Evolutionary conservation across 768 basidiomycete genomes (phyloP), one percentile per base, ranked within the genome.

Genomic region (Trametes cingulata): DNA sequence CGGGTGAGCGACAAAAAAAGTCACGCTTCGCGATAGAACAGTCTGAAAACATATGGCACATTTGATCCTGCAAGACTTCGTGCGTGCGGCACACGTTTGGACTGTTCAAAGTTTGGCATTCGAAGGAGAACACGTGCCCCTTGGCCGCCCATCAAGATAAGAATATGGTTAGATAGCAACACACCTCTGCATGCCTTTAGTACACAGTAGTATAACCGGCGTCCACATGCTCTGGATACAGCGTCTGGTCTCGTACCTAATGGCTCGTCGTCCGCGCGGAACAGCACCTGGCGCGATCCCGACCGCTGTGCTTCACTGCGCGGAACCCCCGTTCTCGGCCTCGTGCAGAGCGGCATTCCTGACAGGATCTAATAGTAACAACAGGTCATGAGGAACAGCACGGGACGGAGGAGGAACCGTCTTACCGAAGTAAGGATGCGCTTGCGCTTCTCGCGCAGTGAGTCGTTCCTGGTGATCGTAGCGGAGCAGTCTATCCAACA

Each of bases 381-480:
- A 45, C n/a, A 55, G 67, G 61, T 68, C 14, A 63, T 65, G 47
- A 68, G 46, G 56, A 62, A 24, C 54, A 65, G 49, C 14, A 55
- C 19, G 52, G 36, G n/a, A 37, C 37, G 48, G 20, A 9, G 6
- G n/a, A 53, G 50, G 52, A 54, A 54, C 51, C 54, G 20, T 66
- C 77, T 60, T 67, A 91, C 91, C 90, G 70, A 98, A 98, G 77
- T 97, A 98, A n/a, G 89, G 81, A 68, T 97, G 95, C 17, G 79
- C 80, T 72, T 96, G 94, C 6, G 93, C 93, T 74, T 98, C 96
- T 63, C 87, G 85, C 52, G 96, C 96, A 7, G 96, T 98, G 59
- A 98, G 80, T 54, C 96, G 87, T 71, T 96, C 95, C 78, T 97
- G 95, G 71, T 98, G 96, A 72, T 98, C 96, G 74, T 98, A 98